These are phyloP conservation scores for Diaporthe vaccinii DNA, from an alignment of 2,329 filamentous ascomycete species.

Conservation along the genomic window DNA sequence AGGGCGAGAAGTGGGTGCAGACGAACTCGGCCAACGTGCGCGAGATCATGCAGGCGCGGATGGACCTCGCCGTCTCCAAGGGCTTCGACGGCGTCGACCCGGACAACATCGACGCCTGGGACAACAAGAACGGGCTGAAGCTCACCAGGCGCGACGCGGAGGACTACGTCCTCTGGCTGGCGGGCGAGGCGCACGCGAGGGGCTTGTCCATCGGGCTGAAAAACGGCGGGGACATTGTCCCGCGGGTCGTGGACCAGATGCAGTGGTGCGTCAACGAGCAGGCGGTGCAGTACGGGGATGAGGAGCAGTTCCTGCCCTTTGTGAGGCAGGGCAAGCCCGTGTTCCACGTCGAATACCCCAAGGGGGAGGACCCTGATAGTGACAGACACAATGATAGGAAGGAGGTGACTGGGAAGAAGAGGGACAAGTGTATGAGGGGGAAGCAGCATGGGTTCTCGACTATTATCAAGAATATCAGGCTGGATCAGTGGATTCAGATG, in stretches of 20 bases:
- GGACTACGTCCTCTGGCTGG: conserved; percentile 65
- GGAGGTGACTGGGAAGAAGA: conserved; percentile 54
- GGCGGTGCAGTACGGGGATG: conserved; percentile 67
- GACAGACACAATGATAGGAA: conserved; percentile 47
- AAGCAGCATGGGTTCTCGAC: conserved; percentile 40
- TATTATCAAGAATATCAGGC: conserved; percentile 39
- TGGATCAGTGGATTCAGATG: conserved; percentile 40
- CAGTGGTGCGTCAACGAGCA: conserved; percentile 72
- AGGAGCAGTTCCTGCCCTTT: conserved; percentile 62
- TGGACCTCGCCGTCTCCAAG: conserved; percentile 64
- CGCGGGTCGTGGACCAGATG: conserved; percentile 52
- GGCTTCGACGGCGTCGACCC: conserved; percentile 71
- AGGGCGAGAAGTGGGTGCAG: conserved; percentile 69
- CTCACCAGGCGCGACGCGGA: conserved; percentile 63
- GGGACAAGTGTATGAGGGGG: conserved; percentile 44
- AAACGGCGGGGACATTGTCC: conserved; percentile 66
- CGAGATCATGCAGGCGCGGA: conserved; percentile 64
- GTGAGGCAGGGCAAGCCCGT: conserved; percentile 67
- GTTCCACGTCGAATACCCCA: conserved; percentile 73
- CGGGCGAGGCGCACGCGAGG: conserved; percentile 57
- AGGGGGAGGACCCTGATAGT: conserved; percentile 48
- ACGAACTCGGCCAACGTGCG: conserved; percentile 63
- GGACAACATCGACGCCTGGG: conserved; percentile 70
- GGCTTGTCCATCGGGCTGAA: conserved; percentile 68
- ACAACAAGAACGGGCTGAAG: conserved; percentile 65